Percentiles rank a stretch among this genome's conserved stretches.
phyloP scores from a whole-genome alignment of 2,329 filamentous ascomycete genomes.

The Bipolaris gigantea region DNA sequence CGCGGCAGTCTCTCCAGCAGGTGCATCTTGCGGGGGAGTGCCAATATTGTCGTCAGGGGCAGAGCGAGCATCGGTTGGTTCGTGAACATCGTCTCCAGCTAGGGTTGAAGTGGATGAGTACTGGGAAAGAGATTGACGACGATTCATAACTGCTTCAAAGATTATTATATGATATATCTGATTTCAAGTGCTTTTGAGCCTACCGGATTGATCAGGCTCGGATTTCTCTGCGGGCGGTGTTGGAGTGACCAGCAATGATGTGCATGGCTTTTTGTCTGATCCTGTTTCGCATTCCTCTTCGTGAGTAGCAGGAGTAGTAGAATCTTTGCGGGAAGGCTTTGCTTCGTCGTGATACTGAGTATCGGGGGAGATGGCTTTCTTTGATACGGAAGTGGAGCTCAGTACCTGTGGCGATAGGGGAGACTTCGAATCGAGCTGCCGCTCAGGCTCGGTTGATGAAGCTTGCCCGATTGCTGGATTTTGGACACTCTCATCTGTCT shows the following conservation, averaged over 20 bases:
- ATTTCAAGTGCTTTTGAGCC: background rate
- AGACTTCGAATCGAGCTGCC: conserved; percentile 10
- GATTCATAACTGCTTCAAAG: background rate
- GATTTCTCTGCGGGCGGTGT: background rate
- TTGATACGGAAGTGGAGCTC: background rate
- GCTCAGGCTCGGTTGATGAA: background rate
- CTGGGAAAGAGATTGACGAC: background rate
- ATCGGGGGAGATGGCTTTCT: conserved; percentile 5
- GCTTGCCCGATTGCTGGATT: background rate
- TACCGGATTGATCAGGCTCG: conserved; percentile 1
- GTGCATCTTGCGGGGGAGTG: background rate
- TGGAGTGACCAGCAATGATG: background rate
- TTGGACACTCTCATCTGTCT: conserved; percentile 12
- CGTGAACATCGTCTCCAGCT: conserved; percentile 1
- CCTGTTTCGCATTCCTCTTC: background rate
- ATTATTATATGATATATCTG: background rate
- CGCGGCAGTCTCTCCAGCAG: background rate
- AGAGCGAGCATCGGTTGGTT: background rate
- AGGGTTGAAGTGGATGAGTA: conserved; percentile 11
- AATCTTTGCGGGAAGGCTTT: background rate
- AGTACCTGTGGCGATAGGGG: background rate
- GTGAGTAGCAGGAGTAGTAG: conserved; percentile 5
- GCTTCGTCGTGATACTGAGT: conserved; percentile 8
- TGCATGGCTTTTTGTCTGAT: background rate
- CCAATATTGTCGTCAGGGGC: background rate